Evolutionary conservation across 139 green algal species (phyloP), one percentile per base, ranked within the genome.

Genomic region (Auxenochlorella pyrenoidosa): DNA sequence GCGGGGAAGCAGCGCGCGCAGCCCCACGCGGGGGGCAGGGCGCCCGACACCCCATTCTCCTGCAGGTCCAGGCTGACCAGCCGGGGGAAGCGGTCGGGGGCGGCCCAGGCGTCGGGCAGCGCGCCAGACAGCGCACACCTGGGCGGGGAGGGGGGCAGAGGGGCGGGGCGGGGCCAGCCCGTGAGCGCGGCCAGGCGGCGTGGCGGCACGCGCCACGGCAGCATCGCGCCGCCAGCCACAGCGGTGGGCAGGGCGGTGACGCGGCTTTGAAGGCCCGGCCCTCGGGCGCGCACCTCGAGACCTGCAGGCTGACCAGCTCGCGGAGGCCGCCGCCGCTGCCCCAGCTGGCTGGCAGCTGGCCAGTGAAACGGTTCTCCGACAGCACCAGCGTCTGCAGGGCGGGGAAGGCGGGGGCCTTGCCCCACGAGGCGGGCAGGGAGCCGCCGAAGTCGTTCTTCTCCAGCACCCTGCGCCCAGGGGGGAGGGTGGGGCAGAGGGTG

Each of bases 81-180:
- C 66, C 47, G 51, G 43, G 82, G 40, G 40, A 85, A 85, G 80
- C 80, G 80, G 59, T 71, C 80, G 4, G 58, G 79, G 38, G 36
- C 28, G 60, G 63, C 80, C 80, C 80, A 85, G 36, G 26, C 30
- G 3, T 47, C 34, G 4, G 80, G 80, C 80, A 85, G 80, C 5
- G 34, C 28, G 30, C 80, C 80, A 28, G 12, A 19, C 63, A 85
- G 40, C 40, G 38, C 28, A 28, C 41, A 60, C 8, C 32, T 38
- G 2, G n/a, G 47, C 51, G 66, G 77, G 24, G 54, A 13, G 16
- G 15, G 18, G 54, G 54, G 54, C 12, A 10, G 47, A 10, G 54
- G 22, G 54, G 54, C 15, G 13, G 54, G 54, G 54, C 54, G 13
- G 2, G 15, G 54, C 2, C 54, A 54, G 47, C 47, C 10, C 10